Conservation (phyloP, 805 yeast species). For the Yamadazyma kitorensis region DNA sequence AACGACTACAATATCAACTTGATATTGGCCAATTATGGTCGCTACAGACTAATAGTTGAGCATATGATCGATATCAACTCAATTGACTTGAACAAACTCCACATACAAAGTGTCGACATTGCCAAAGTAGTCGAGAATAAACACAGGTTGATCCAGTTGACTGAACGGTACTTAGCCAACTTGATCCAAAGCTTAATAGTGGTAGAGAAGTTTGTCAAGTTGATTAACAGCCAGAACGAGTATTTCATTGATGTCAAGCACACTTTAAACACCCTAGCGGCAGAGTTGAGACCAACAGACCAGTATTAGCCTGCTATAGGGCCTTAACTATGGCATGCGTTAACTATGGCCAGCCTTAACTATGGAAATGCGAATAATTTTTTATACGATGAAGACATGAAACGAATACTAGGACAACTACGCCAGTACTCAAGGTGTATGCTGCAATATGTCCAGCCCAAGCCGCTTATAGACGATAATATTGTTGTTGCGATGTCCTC, state of each 20-base stretch:
- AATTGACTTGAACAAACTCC: conserved; percentile 4
- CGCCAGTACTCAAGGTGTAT: too few relatives aligned
- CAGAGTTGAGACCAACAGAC: too few relatives aligned
- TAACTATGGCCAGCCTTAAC: too few relatives aligned
- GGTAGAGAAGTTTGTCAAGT: conserved; percentile 8
- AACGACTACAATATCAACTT: conserved; percentile 8
- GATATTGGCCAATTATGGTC: conserved; percentile 6
- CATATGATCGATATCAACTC: conserved; percentile 6
- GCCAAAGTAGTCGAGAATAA: conserved; percentile 1
- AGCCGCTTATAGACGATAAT: conserved; percentile 43
- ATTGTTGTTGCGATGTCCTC: conserved; percentile 91
- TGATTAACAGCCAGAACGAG: conserved; percentile 8
- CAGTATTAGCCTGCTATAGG: too few relatives aligned
- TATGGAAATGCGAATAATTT: too few relatives aligned
- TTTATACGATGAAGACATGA: too few relatives aligned
- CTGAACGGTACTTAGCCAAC: conserved; percentile 4
- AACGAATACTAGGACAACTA: too few relatives aligned
- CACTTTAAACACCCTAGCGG: too few relatives aligned
- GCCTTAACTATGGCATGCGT: too few relatives aligned
- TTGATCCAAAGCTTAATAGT: conserved; percentile 7
- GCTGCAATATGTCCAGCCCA: conserved; percentile 8
- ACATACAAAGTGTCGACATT: conserved; percentile 4
- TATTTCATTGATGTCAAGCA: conserved; percentile 4
- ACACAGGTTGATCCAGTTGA: conserved; percentile 3
- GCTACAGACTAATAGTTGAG: conserved; percentile 5